Conservation (phyloP, 140 eudicot genomes). For the Stevia rebaudiana region DNA sequence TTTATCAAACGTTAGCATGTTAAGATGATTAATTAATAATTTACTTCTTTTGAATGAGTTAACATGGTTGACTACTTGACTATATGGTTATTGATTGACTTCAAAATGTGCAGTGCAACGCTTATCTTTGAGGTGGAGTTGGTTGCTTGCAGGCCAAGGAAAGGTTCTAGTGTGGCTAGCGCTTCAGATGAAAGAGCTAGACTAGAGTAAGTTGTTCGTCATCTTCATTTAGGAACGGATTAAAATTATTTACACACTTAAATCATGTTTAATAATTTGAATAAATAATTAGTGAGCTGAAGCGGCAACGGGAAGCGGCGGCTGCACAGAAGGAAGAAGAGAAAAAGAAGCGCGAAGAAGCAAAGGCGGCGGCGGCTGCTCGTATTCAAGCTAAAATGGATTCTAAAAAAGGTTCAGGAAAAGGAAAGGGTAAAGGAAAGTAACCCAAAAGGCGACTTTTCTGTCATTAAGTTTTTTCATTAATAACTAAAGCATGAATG, state of each 20-base stretch:
- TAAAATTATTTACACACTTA: not conserved
- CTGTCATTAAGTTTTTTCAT: not conserved
- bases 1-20: not conserved
- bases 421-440: slow-evolving; percentile 85
- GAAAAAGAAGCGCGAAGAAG: slow-evolving; percentile 97
- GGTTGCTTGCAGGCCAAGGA: slow-evolving; percentile 90
- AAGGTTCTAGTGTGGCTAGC: slow-evolving; percentile 79
- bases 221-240: not conserved
- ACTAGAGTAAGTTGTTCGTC: slow-evolving; percentile 58
- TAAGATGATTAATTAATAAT: not conserved
- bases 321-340: slow-evolving; percentile 94
- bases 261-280: not conserved
- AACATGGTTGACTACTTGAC: not conserved
- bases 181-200: slow-evolving; percentile 91
- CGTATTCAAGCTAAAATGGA: slow-evolving; percentile 97
- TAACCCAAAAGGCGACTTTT: slow-evolving; percentile 13
- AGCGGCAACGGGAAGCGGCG: slow-evolving; percentile 82
- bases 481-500: slow-evolving; percentile 4
- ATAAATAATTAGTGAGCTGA: slow-evolving; percentile 57
- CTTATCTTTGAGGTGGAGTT: slow-evolving; percentile 93
- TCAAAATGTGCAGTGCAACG: slow-evolving; percentile 60
- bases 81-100: not conserved
- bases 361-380: slow-evolving; percentile 98
- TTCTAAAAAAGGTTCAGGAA: slow-evolving; percentile 85
- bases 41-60: not conserved